These are phyloP conservation scores for Ilex asprella DNA, from an alignment of 257 asterid genomes.

Conservation along the genomic window DNA sequence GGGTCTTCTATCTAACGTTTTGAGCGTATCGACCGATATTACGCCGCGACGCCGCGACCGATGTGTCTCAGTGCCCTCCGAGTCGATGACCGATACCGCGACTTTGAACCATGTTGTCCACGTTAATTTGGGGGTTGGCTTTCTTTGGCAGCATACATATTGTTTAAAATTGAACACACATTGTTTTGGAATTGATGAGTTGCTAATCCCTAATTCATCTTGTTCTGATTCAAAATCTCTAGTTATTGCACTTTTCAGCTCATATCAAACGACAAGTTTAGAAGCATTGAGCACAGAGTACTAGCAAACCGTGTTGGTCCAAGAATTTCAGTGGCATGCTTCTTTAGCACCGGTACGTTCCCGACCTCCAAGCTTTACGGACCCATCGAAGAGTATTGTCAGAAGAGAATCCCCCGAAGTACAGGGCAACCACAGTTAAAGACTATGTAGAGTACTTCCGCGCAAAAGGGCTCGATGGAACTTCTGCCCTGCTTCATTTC, in stretches of 20 bases:
- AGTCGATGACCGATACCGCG: too few species aligned
- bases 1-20: too few species aligned
- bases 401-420: conserved; percentile 18
- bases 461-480: conserved; percentile 17
- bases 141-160: too few species aligned
- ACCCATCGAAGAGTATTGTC: conserved; percentile 28
- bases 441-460: conserved; percentile 6
- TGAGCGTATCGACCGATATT: too few species aligned
- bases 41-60: too few species aligned
- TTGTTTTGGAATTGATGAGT: too few species aligned
- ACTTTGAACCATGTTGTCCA: too few species aligned
- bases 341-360: background rate
- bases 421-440: conserved; percentile 6
- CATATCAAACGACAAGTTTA: background rate
- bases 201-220: too few species aligned
- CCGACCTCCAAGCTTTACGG: conserved; percentile 6
- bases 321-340: background rate
- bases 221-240: too few species aligned
- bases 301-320: background rate
- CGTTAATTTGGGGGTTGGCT: too few species aligned
- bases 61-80: too few species aligned
- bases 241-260: background rate
- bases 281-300: background rate
- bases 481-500: conserved; percentile 14
- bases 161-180: too few species aligned